Conservation (phyloP, 2,329 filamentous ascomycete species). For the Trichoderma koningiopsis region DNA sequence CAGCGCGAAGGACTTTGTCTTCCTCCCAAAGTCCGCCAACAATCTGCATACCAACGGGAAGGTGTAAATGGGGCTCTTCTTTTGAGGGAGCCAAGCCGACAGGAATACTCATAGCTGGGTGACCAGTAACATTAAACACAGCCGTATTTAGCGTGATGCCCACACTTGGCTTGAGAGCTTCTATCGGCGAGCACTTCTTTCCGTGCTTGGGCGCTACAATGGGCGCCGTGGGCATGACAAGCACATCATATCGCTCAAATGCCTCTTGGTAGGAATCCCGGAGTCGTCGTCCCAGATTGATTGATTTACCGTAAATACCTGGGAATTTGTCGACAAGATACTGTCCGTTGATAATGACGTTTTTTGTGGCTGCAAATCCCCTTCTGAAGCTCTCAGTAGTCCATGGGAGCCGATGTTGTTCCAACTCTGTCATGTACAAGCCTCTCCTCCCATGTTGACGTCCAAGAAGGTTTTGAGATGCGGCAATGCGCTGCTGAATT, state of each 20-base stretch:
- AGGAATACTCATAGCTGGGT: not conserved
- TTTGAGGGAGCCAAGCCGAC: not conserved
- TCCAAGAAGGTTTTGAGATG: not conserved
- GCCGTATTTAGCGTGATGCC: not conserved
- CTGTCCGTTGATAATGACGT: not conserved
- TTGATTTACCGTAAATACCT: not conserved
- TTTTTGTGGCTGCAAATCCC: not conserved
- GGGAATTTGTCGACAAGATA: not conserved
- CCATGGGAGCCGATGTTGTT: not conserved
- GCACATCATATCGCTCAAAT: not conserved
- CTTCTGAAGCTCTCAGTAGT: not conserved
- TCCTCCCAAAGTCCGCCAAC: not conserved
- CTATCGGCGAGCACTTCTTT: not conserved
- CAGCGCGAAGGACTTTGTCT: not conserved
- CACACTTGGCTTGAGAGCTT: not conserved
- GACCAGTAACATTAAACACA: not conserved
- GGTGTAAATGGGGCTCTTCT: not conserved
- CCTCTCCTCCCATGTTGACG: not conserved
- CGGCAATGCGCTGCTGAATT: slow-evolving; percentile 3
- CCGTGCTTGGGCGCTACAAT: not conserved
- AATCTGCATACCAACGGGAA: not conserved
- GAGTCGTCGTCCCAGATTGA: not conserved
- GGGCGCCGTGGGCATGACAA: not conserved
- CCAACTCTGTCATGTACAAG: not conserved
- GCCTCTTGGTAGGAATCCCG: not conserved